Conservation (phyloP, 2,329 filamentous ascomycete genomes). For the Pyrenochaeta sp. region DNA sequence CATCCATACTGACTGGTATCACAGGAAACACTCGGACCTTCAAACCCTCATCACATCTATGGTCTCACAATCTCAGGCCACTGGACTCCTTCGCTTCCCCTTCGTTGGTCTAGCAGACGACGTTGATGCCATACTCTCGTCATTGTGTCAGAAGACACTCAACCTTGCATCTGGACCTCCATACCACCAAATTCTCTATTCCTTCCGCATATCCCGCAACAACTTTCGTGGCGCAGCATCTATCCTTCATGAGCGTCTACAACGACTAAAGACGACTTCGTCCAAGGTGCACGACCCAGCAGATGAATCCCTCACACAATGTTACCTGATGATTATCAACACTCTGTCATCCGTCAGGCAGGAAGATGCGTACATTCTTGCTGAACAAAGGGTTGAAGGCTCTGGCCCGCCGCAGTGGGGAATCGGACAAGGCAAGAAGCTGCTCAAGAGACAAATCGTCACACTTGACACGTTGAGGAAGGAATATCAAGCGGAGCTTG, state of each 20-base stretch:
- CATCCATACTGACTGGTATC: slow-evolving; percentile 18
- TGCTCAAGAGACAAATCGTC: slow-evolving; percentile 75
- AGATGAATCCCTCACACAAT: slow-evolving; percentile 69
- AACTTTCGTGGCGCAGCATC: slow-evolving; percentile 83
- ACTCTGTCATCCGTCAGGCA: slow-evolving; percentile 84
- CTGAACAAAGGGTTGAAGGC: slow-evolving; percentile 58
- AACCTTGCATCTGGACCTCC: slow-evolving; percentile 70
- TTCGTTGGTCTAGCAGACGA: slow-evolving; percentile 79
- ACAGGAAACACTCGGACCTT: slow-evolving; percentile 72
- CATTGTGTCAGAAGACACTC: slow-evolving; percentile 73
- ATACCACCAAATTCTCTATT: slow-evolving; percentile 89
- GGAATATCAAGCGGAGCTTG: slow-evolving; percentile 89
- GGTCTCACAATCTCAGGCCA: slow-evolving; percentile 45
- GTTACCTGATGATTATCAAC: slow-evolving; percentile 93
- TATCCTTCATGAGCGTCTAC: slow-evolving; percentile 64
- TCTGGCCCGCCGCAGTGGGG: slow-evolving; percentile 35
- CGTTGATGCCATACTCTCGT: slow-evolving; percentile 79
- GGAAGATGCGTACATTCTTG: slow-evolving; percentile 82
- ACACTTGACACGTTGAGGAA: slow-evolving; percentile 86
- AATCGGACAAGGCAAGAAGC: slow-evolving; percentile 46
- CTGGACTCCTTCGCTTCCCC: slow-evolving; percentile 72
- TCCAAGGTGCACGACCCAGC: slow-evolving; percentile 54
- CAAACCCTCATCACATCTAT: slow-evolving; percentile 66
- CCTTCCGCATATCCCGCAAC: slow-evolving; percentile 83
- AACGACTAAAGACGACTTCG: slow-evolving; percentile 56